Evolutionary conservation across 179 eudicot genomes (phyloP).

Genomic region (Beta macrorhiza): DNA sequence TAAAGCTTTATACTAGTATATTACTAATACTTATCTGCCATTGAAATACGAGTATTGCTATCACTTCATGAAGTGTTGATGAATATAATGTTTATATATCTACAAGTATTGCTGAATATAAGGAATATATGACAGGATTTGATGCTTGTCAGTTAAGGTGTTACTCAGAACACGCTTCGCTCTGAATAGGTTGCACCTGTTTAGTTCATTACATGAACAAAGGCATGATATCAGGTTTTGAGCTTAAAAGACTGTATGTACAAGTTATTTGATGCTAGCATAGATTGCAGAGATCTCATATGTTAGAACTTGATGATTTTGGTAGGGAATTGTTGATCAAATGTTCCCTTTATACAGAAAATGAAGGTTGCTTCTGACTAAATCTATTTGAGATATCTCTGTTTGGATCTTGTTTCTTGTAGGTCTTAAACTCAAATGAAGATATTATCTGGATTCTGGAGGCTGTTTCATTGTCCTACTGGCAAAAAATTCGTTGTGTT

Average conservation of each 20-base stretch:
- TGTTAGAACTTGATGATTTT: background rate
- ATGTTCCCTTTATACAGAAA: background rate
- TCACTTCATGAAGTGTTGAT: background rate
- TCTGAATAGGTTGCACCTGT: background rate
- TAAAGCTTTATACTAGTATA: background rate
- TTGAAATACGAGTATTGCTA: background rate
- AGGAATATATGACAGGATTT: background rate
- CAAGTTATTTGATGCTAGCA: background rate
- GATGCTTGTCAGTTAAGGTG: background rate
- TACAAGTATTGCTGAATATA: background rate
- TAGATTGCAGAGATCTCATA: background rate
- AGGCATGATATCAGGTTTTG: background rate
- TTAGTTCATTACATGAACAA: background rate
- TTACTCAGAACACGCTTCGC: background rate
- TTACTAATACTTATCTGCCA: background rate
- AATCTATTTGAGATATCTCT: background rate
- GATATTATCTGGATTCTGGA: background rate
- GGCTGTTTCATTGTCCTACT: background rate
- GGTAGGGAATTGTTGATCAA: background rate
- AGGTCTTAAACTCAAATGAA: background rate
- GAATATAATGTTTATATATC: background rate
- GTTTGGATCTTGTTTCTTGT: constrained; percentile 13
- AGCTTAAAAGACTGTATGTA: background rate
- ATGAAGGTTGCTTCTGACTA: background rate
- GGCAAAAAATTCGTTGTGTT: background rate